Conservation (phyloP, 768 basidiomycete genomes). For the Galerina sulciceps region DNA sequence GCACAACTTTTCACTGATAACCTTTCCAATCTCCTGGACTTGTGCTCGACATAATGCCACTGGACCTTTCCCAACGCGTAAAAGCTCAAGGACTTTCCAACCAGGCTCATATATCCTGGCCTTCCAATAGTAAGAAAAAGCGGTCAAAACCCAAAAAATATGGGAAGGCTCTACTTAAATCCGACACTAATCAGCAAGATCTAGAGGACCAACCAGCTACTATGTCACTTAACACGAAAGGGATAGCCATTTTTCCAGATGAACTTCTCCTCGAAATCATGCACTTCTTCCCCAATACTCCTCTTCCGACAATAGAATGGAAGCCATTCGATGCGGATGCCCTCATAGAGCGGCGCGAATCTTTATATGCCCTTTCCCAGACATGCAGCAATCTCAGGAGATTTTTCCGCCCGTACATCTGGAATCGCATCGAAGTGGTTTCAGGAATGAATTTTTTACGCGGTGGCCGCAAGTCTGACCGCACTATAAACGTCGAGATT, state of each 20-base stretch:
- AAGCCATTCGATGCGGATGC: background rate
- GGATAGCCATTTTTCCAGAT: background rate
- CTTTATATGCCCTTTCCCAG: constrained; percentile 4
- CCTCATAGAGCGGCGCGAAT: background rate
- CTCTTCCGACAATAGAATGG: constrained; percentile 4
- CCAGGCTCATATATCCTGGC: too few species aligned
- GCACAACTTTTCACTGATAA: too few species aligned
- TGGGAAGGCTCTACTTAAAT: too few species aligned
- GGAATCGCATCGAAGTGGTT: constrained; percentile 18
- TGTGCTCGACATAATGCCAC: too few species aligned
- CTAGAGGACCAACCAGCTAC: too few species aligned
- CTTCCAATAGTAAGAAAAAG: too few species aligned
- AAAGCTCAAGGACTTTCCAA: too few species aligned
- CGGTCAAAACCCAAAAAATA: too few species aligned
- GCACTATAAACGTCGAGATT: constrained; percentile 11
- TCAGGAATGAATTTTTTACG: background rate
- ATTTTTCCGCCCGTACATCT: constrained; percentile 9
- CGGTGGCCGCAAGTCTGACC: constrained; percentile 3
- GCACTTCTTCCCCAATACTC: background rate
- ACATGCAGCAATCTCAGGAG: constrained; percentile 15
- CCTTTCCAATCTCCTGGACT: too few species aligned
- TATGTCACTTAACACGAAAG: background rate
- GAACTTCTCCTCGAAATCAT: constrained; percentile 3
- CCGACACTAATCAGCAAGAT: too few species aligned
- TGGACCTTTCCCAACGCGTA: too few species aligned